Evolutionary conservation across 306 rosid genomes (phyloP).

Genomic region (Calophaca sinica): DNA sequence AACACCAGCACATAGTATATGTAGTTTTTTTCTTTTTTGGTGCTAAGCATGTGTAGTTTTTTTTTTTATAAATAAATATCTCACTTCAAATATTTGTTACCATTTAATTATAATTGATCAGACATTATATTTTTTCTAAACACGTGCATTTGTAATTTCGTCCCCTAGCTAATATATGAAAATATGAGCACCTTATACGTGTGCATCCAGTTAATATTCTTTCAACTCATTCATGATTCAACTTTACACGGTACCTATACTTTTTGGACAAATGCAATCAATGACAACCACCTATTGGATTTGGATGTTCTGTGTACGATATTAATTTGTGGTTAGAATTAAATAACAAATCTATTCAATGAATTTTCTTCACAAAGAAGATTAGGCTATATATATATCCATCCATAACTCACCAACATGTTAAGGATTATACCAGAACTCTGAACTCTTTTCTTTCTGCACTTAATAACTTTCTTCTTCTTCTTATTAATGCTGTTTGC

Average conservation of each 20-base stretch:
- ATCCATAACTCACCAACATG: background rate
- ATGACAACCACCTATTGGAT: constrained; percentile 24
- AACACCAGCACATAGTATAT: too few species aligned
- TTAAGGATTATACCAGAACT: too few species aligned
- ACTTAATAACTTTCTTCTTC: background rate
- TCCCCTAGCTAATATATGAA: too few species aligned
- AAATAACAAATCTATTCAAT: constrained; percentile 20
- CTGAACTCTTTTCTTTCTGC: background rate
- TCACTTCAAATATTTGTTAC: too few species aligned
- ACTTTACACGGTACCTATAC: background rate
- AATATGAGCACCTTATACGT: too few species aligned
- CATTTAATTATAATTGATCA: too few species aligned
- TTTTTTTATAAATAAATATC: too few species aligned
- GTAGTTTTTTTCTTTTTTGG: too few species aligned
- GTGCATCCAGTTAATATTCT: background rate
- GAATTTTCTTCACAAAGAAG: background rate
- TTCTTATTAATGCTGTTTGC: background rate
- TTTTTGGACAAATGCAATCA: constrained; percentile 4
- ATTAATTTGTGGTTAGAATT: constrained; percentile 46
- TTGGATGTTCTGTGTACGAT: background rate
- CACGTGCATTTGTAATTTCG: too few species aligned
- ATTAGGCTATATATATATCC: constrained; percentile 9
- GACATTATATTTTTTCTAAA: too few species aligned
- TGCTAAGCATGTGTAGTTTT: too few species aligned
- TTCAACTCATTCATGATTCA: constrained; percentile 6